Percentiles rank a stretch among this genome's conserved stretches.
Evolutionary conservation across 441 rosid species (phyloP).

Genomic region (Raphanus hybrid): DNA sequence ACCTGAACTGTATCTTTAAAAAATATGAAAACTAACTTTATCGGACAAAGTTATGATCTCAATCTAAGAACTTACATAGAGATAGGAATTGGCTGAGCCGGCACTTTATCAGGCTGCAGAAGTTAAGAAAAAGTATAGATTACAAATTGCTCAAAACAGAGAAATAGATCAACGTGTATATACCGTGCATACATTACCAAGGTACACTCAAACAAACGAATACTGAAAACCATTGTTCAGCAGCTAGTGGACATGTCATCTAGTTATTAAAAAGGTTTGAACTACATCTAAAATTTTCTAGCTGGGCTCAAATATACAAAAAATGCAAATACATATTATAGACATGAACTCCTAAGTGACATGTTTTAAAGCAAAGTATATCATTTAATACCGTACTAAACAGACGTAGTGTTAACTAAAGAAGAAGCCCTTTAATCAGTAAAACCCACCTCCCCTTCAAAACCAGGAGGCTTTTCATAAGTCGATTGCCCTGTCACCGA

Average conservation of each 20-base stretch:
- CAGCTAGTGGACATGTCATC: too few relatives aligned
- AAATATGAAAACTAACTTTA: not conserved
- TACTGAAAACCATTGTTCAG: too few relatives aligned
- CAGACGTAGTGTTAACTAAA: too few relatives aligned
- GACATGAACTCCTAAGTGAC: too few relatives aligned
- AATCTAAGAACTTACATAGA: slow-evolving; percentile 71
- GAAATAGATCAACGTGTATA: not conserved
- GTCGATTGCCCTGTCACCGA: slow-evolving; percentile 88
- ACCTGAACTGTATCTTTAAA: slow-evolving; percentile 10
- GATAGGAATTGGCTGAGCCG: slow-evolving; percentile 80
- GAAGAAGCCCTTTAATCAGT: not conserved
- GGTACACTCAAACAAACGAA: too few relatives aligned
- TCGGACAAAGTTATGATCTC: slow-evolving; percentile 15
- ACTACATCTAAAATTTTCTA: too few relatives aligned
- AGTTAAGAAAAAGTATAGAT: slow-evolving; percentile 23
- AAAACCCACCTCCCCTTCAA: slow-evolving; percentile 74
- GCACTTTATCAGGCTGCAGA: slow-evolving; percentile 78
- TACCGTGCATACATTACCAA: too few relatives aligned
- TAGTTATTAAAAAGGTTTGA: too few relatives aligned
- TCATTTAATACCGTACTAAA: too few relatives aligned
- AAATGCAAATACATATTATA: too few relatives aligned
- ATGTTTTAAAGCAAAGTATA: too few relatives aligned
- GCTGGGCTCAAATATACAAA: too few relatives aligned
- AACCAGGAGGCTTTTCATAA: slow-evolving; percentile 86
- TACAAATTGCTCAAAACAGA: slow-evolving; percentile 20